Evolutionary conservation across 306 rosid genomes (phyloP), one percentile per base, ranked within the genome.

Genomic region (Arachis stenosperma): DNA sequence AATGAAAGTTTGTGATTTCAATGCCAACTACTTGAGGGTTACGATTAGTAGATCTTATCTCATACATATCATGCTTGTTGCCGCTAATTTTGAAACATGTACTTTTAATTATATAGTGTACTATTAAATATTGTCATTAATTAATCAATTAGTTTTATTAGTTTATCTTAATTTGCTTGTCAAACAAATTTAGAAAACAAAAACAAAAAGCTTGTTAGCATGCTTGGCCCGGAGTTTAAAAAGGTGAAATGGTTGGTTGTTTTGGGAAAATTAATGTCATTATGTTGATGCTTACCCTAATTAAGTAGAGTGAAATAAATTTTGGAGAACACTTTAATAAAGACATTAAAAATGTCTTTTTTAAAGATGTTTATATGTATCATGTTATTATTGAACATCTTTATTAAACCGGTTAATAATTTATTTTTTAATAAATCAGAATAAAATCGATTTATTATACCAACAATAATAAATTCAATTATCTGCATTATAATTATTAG

Each of bases 91-190:
- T 22, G 62, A n/a, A 50, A 17, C 43, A 22, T 17, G 46, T 6
- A 17, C 5, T 73, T 50, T 15, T 15, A 17, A 14, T 43, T 42
- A 7, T 14, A 37, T 48, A 37, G 30, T 61, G 2, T 61, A 1
- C 41, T 33, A 4, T 33, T 33, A 33, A 33, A 4, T 33, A 33
- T 33, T 33, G 4, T 33, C 4, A 33, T 33, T 41, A 40, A 62
- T 4, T 62, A 14, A 62, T 62, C 52, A 62, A 62, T 62, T 62
- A 12, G 51, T n/a, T 41, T 15, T 52, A 40, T 62, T 62, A 42
- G 50, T 33, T 62, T 13, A 8, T 5, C 57, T 8, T 22, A 22
- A 22, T 22, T 62, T n/a, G 51, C 51, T 62, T 14, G 50, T 6
- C 51, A 40, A 7, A 1, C 67, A 39, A 62, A 62, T 40, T 33